Evolutionary conservation across 176 grass and related monocot genomes (phyloP).

Genomic region (Thinopyrum elongatum): DNA sequence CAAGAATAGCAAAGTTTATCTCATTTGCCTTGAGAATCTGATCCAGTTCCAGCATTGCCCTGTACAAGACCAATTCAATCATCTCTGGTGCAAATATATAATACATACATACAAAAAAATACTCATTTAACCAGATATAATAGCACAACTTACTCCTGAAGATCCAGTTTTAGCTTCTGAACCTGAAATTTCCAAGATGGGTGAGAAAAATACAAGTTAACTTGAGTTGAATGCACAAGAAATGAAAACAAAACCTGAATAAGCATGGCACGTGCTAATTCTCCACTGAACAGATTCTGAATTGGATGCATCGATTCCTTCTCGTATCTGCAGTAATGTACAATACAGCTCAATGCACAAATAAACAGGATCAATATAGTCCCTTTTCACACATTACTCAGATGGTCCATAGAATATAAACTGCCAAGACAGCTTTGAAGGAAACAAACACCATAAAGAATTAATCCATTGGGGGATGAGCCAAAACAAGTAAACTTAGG

Average conservation of each 20-base stretch:
- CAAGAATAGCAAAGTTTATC: conserved; percentile 97
- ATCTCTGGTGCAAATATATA: conserved; percentile 8
- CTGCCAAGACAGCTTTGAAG: not conserved
- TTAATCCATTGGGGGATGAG: not conserved
- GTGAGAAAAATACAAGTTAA: conserved; percentile 31
- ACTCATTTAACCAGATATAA: not conserved
- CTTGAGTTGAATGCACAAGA: conserved; percentile 13
- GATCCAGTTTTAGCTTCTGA: conserved; percentile 94
- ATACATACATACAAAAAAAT: not conserved
- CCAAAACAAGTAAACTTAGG: conserved; percentile 8
- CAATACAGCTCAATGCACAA: conserved; percentile 19
- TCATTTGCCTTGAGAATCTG: conserved; percentile 96
- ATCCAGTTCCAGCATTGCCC: conserved; percentile 91
- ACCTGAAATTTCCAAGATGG: conserved; percentile 63
- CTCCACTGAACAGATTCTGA: conserved; percentile 67
- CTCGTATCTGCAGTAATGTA: conserved; percentile 75
- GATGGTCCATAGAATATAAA: conserved; percentile 24
- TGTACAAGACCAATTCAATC: conserved; percentile 39
- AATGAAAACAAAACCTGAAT: conserved; percentile 70
- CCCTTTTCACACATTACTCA: not conserved
- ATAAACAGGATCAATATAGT: conserved; percentile 9
- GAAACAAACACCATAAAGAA: conserved; percentile 14
- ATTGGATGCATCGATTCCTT: conserved; percentile 80
- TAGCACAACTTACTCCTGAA: conserved; percentile 78
- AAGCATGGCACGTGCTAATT: conserved; percentile 92